Conservation (phyloP, 2,329 filamentous ascomycete species). For the Calonectria naviculata region DNA sequence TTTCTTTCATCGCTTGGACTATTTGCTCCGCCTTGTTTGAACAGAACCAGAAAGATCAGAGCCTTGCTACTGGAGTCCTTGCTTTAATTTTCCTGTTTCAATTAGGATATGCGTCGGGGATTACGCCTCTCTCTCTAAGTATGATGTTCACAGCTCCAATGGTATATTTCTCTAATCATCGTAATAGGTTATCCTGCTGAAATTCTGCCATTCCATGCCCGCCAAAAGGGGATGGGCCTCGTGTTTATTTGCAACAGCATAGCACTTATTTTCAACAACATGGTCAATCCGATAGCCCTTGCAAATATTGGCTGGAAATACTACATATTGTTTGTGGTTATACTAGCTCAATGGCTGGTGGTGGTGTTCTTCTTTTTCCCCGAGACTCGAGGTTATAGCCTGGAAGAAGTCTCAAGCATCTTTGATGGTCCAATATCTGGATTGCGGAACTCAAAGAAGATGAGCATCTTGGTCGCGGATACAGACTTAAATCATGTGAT, state of each 20-base stretch:
- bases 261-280: slow-evolving; percentile 44
- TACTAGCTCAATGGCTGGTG: slow-evolving; percentile 40
- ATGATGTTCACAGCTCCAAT: slow-evolving; percentile 29
- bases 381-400: slow-evolving; percentile 38
- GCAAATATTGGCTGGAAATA: slow-evolving; percentile 49
- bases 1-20: slow-evolving; percentile 40
- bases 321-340: slow-evolving; percentile 49
- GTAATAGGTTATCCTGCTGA: slow-evolving; percentile 36
- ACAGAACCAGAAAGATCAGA: background rate
- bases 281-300: slow-evolving; percentile 51
- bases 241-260: background rate
- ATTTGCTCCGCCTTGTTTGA: slow-evolving; percentile 31
- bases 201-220: slow-evolving; percentile 28
- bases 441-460: background rate
- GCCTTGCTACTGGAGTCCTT: background rate
- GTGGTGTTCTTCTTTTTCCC: slow-evolving; percentile 49
- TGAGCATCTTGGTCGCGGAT: background rate
- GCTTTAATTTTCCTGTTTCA: background rate
- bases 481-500: background rate
- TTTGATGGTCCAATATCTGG: slow-evolving; percentile 28
- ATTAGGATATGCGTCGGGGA: background rate
- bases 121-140: slow-evolving; percentile 8
- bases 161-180: slow-evolving; percentile 10
- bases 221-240: background rate
- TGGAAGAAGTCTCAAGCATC: slow-evolving; percentile 39